Evolutionary conservation across 1,284 basidiomycete species (phyloP).

Genomic region (Cryptococcus sp.): DNA sequence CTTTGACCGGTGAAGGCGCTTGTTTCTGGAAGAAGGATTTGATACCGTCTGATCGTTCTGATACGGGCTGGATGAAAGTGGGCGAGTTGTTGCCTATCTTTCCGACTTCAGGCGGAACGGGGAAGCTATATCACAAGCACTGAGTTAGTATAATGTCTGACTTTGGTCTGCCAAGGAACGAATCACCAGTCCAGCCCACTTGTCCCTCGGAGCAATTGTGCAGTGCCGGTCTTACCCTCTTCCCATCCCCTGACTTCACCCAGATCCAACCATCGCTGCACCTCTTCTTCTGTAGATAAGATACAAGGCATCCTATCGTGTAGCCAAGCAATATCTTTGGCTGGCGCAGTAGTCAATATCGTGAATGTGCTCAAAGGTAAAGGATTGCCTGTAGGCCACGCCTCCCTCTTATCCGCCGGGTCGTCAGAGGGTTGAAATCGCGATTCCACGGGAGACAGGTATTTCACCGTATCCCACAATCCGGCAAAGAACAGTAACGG

Average conservation of each 20-base stretch:
- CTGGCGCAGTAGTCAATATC: constrained; percentile 80
- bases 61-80: constrained; percentile 77
- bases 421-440: constrained; percentile 16
- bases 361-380: constrained; percentile 77
- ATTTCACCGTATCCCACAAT: constrained; percentile 72
- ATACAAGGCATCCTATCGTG: constrained; percentile 94
- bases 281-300: constrained; percentile 63
- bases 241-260: constrained; percentile 64
- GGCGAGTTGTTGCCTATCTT: constrained; percentile 82
- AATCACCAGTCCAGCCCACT: constrained; percentile 72
- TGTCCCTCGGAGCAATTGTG: constrained; percentile 67
- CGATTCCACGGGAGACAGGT: constrained; percentile 46
- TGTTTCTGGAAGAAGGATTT: constrained; percentile 81
- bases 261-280: constrained; percentile 77
- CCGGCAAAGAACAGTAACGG: constrained; percentile 83
- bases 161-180: too few relatives aligned
- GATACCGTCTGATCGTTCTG: constrained; percentile 80
- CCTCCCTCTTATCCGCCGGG: constrained; percentile 29
- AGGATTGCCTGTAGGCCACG: constrained; percentile 56
- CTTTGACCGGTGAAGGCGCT: constrained; percentile 32
- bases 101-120: constrained; percentile 85
- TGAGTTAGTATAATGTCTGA: background rate
- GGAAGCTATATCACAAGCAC: constrained; percentile 61
- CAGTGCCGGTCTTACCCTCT: constrained; percentile 56
- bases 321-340: constrained; percentile 69